Evolutionary conservation across 1,284 basidiomycete genomes (phyloP), one percentile per base, ranked within the genome.

Genomic region (Austroboletus novae-zelandiae): DNA sequence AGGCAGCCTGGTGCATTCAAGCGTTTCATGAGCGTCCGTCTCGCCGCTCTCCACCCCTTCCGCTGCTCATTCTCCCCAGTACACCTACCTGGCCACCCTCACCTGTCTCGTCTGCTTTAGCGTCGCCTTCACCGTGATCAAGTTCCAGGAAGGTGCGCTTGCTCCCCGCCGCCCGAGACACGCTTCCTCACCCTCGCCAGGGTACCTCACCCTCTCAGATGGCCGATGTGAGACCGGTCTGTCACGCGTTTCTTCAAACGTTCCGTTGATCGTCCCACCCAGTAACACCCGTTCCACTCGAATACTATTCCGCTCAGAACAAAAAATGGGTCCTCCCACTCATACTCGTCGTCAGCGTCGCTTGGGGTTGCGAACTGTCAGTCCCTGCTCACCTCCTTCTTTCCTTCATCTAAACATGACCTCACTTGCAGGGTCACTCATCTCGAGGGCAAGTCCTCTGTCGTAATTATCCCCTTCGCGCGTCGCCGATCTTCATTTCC

Each of bases 1-100:
- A 75, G 84, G 45, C 84, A 86, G 64, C 84, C 84, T 51, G 86
- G 87, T 49, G 80, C 86, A 17, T 89, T 89, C 76, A 89, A 86
- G 70, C 77, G 86, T 50, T 75, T 89, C 63, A 89, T 89, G 86
- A 89, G 85, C 23, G 86, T 88, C 61, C 63, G 81, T 73, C 29
- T 20, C 10, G 41, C 40, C 9, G 10, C 35, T 2, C 10, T 27
- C 23, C 4, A 9, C 2, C 9, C 17, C 50, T 7, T 1, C 6
- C 30, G n/a, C 35, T 14, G 35, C 49, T 65, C 57, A 52, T 54
- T 48, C 40, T 45, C 20, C 25, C 32, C 57, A 89, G 87, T 89
- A 90, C 67, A 85, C 85, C 10, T 89, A 89, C 64, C 66, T 89
- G 15, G 75, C 71, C 7, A 80, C 83, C 1, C 74, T 89, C 40